Conservation (phyloP, 2,329 filamentous ascomycete species). For the Pseudogymnoascus sp. region DNA sequence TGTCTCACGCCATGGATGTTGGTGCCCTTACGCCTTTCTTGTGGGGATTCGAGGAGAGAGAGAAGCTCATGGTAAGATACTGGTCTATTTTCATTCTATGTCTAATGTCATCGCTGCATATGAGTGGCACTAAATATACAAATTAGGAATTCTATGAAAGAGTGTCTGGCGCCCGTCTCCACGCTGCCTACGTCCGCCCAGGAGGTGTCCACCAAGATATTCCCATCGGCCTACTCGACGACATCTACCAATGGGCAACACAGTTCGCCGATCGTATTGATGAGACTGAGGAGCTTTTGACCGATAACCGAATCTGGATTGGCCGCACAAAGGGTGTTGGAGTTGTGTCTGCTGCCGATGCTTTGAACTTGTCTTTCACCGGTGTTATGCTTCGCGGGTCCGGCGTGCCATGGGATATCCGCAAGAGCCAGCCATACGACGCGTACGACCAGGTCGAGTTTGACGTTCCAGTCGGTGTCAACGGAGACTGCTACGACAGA, state of each 20-base stretch:
- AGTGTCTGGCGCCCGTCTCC: constrained; percentile 93
- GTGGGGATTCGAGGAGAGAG: constrained; percentile 99
- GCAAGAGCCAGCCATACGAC: constrained; percentile 95
- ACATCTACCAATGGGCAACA: constrained; percentile 99
- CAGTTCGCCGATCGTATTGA: constrained; percentile 98
- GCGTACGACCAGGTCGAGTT: constrained; percentile 98
- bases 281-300: constrained; percentile 96
- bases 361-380: constrained; percentile 93
- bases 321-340: constrained; percentile 84
- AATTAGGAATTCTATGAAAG: constrained; percentile 96
- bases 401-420: constrained; percentile 90
- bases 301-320: constrained; percentile 99
- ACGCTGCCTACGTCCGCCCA: constrained; percentile 92
- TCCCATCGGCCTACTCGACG: constrained; percentile 85
- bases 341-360: constrained; percentile 83
- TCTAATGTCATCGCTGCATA: neutral
- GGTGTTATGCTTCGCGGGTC: constrained; percentile 98
- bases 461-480: constrained; percentile 90
- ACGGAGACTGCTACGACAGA: constrained; percentile 98
- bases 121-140: constrained; percentile 17
- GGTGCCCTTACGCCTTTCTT: constrained; percentile 95
- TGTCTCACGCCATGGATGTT: constrained; percentile 98
- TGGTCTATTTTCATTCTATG: neutral
- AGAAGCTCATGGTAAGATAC: constrained; percentile 89
- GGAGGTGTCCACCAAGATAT: constrained; percentile 96